Evolutionary conservation across 2,329 filamentous ascomycete genomes (phyloP).

Genomic region (Pseudogymnoascus sp.): DNA sequence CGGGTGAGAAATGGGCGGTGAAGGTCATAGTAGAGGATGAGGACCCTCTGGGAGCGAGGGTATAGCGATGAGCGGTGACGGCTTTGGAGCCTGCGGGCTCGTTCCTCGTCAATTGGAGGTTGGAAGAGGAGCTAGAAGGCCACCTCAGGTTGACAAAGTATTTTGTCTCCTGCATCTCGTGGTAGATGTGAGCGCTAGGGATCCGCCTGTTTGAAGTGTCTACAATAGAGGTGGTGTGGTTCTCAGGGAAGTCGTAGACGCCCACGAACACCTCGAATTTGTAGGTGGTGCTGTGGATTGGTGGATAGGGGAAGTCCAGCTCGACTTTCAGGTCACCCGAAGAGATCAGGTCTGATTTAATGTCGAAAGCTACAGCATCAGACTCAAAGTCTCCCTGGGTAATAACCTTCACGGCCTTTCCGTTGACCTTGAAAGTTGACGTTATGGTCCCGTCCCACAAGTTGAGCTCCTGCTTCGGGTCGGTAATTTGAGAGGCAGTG

Average conservation of each 20-base stretch:
- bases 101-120: neutral
- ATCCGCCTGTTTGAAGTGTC: slow-evolving; percentile 11
- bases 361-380: slow-evolving; percentile 32
- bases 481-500: slow-evolving; percentile 24
- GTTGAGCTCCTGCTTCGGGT: slow-evolving; percentile 31
- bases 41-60: slow-evolving; percentile 1
- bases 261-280: slow-evolving; percentile 38
- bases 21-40: slow-evolving; percentile 14
- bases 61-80: neutral
- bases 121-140: neutral
- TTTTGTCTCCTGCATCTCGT: slow-evolving; percentile 32
- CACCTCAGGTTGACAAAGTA: slow-evolving; percentile 27
- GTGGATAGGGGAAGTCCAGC: slow-evolving; percentile 37
- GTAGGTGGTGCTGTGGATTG: slow-evolving; percentile 25
- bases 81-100: neutral
- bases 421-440: slow-evolving; percentile 31
- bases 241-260: slow-evolving; percentile 34
- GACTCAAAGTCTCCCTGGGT: slow-evolving; percentile 35
- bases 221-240: slow-evolving; percentile 21
- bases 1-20: slow-evolving; percentile 31
- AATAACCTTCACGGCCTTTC: slow-evolving; percentile 28
- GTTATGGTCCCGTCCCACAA: slow-evolving; percentile 35
- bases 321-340: slow-evolving; percentile 32
- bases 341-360: slow-evolving; percentile 32
- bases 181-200: slow-evolving; percentile 29